phyloP scores from a whole-genome alignment of 1,139 yeast species.

The Magnusiomyces starmeri region DNA sequence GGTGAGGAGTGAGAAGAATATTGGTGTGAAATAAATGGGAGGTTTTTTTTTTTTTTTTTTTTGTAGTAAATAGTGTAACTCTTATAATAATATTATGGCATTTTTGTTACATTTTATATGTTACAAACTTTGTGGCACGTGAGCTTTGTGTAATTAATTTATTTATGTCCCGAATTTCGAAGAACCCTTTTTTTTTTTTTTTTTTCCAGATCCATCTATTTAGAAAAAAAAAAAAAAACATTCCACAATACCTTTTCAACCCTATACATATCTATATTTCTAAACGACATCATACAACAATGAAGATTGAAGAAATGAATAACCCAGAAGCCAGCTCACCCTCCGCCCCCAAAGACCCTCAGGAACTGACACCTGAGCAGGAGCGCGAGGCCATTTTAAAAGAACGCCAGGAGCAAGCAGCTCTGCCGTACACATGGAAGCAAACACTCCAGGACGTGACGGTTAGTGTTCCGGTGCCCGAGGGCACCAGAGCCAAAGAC shows the following conservation, averaged over 20 bases:
- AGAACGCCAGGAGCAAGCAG: slow-evolving; percentile 17
- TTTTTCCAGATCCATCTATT: not conserved
- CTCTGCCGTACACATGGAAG: slow-evolving; percentile 33
- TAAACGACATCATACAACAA: not conserved
- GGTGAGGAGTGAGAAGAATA: too few species aligned
- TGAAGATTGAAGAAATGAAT: slow-evolving; percentile 11
- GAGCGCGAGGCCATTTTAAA: slow-evolving; percentile 21
- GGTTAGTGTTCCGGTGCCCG: slow-evolving; percentile 31
- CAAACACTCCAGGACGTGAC: slow-evolving; percentile 41
- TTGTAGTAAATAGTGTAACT: too few species aligned
- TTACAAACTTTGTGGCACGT: too few species aligned
- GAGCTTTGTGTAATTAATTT: too few species aligned
- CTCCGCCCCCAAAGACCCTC: slow-evolving; percentile 6
- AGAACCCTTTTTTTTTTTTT: too few species aligned
- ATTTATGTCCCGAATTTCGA: too few species aligned
- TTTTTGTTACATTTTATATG: too few species aligned
- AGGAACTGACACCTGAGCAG: slow-evolving; percentile 5
- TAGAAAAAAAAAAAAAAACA: not conserved
- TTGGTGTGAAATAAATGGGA: too few species aligned
- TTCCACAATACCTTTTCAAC: not conserved
- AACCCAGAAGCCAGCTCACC: not conserved
- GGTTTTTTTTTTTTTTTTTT: too few species aligned
- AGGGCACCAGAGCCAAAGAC: slow-evolving; percentile 35
- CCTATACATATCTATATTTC: not conserved
- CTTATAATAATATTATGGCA: too few species aligned